phyloP scores from a whole-genome alignment of 2,329 filamentous ascomycete species.

The Fusarium palustre region DNA sequence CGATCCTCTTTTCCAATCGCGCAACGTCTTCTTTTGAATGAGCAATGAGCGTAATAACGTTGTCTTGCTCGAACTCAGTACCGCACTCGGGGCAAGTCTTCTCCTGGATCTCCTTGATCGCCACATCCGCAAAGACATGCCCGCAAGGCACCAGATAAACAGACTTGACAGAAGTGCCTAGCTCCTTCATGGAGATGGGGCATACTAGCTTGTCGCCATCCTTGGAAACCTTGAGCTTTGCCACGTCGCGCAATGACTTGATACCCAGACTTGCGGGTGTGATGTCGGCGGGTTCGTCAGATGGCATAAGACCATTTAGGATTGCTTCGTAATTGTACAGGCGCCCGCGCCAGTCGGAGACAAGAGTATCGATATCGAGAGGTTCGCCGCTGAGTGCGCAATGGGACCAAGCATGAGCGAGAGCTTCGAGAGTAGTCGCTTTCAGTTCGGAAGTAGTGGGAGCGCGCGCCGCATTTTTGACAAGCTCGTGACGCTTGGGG shows the following conservation, averaged over 20 bases:
- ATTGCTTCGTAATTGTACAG: slow-evolving; percentile 97
- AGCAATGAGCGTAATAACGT: slow-evolving; percentile 86
- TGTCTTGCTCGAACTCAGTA: slow-evolving; percentile 75
- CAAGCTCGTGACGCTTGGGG: slow-evolving; percentile 93
- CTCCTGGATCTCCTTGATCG: slow-evolving; percentile 82
- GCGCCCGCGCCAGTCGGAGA: slow-evolving; percentile 85
- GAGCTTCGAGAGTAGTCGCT: slow-evolving; percentile 85
- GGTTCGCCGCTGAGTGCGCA: slow-evolving; percentile 87
- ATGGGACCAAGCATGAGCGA: slow-evolving; percentile 86
- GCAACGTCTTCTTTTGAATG: slow-evolving; percentile 76
- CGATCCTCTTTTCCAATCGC: slow-evolving; percentile 72
- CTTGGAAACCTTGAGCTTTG: slow-evolving; percentile 79
- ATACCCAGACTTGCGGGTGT: slow-evolving; percentile 69
- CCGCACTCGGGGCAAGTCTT: slow-evolving; percentile 78
- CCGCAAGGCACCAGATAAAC: slow-evolving; percentile 96
- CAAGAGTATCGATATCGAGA: slow-evolving; percentile 76
- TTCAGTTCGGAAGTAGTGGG: slow-evolving; percentile 89
- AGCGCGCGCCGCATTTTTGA: slow-evolving; percentile 88
- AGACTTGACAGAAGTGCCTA: slow-evolving; percentile 82
- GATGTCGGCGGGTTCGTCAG: slow-evolving; percentile 67
- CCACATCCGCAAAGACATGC: slow-evolving; percentile 90
- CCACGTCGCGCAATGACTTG: slow-evolving; percentile 84
- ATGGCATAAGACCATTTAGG: slow-evolving; percentile 69
- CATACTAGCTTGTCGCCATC: slow-evolving; percentile 76
- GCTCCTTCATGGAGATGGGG: slow-evolving; percentile 85